Evolutionary conservation across 1,284 basidiomycete genomes (phyloP), one percentile per base, ranked within the genome.

Genomic region (Boletus smithii): DNA sequence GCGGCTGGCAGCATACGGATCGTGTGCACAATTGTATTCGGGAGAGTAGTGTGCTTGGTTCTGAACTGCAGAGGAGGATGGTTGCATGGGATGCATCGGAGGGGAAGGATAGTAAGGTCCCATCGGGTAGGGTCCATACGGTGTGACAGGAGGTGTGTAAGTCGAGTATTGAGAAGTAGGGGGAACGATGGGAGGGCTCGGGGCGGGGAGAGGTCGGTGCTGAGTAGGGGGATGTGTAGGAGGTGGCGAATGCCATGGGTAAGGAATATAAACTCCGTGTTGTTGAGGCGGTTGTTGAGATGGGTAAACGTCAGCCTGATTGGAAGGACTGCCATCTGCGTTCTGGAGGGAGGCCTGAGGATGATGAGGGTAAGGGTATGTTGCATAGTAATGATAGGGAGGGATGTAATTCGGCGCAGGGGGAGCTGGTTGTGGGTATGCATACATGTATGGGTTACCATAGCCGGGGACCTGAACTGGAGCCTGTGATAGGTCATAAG

Each of bases 401-500:
- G 62, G 53, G 35, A 67, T 49, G 55, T 71, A 77, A 50, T 62
- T 65, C 8, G 57, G 57, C 4, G 59, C 51, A 42, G 67, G 53
- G 33, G 63, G 59, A 7, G 46, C 46, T 44, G 66, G 55, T 34
- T 67, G 66, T 44, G 66, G 69, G 55, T 69, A 68, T 55, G 62
- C 54, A 53, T 73, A 77, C 33, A 66, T 55, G 55, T 73, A 73
- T 22, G 66, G 65, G 24, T 66, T 61, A 45, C 67, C 58, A 48
- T 69, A 73, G 17, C 65, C 66, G 16, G 69, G 63, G 39, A 67
- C 60, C 36, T 67, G 75, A 34, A 62, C 62, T 35, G 71, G 59
- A 27, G 67, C 67, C 46, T 75, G 76, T 18, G 72, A 60, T 29
- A 71, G 70, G 42, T 85, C 83, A 50, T 80, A 83, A 27, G 72